phyloP scores from a whole-genome alignment of 1,284 basidiomycete genomes.

The Cutaneotrichosporon sp. region DNA sequence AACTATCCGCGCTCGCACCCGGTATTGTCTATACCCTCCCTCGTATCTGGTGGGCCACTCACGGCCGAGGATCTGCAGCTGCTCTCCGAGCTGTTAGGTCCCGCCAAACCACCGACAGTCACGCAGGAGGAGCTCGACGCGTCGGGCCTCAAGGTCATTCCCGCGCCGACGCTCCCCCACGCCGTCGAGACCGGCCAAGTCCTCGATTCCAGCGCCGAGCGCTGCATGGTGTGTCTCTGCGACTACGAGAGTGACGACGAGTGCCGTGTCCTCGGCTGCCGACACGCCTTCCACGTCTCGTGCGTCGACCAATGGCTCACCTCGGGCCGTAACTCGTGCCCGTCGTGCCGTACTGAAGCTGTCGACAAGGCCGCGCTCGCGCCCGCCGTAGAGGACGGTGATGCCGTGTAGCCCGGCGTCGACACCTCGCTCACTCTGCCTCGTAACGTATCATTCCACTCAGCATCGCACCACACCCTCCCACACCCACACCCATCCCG shows the following conservation, averaged over 20 bases:
- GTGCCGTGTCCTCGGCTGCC: constrained; percentile 69
- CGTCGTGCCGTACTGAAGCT: constrained; percentile 58
- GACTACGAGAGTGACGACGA: constrained; percentile 71
- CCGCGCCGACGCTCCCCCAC: constrained; percentile 53
- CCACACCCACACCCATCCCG: neutral
- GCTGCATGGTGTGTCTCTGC: constrained; percentile 66
- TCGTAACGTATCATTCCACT: neutral
- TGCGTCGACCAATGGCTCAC: constrained; percentile 84
- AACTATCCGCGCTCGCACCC: constrained; percentile 82
- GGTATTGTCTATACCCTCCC: constrained; percentile 68
- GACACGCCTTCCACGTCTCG: constrained; percentile 74
- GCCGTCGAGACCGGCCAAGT: constrained; percentile 60
- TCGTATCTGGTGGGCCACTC: constrained; percentile 54
- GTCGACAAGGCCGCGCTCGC: constrained; percentile 9
- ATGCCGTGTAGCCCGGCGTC: neutral
- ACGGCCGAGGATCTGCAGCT: constrained; percentile 62
- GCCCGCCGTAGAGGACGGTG: constrained; percentile 2
- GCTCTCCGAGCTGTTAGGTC: constrained; percentile 55
- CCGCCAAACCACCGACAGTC: constrained; percentile 59
- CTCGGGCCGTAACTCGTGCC: constrained; percentile 79
- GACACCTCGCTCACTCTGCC: neutral
- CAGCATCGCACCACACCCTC: neutral
- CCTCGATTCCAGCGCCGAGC: constrained; percentile 67
- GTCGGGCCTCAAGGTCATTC: constrained; percentile 67
- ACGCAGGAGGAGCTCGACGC: constrained; percentile 74